Percentiles rank a stretch among this genome's conserved stretches.
Conservation (phyloP, 768 basidiomycete species). For the Pulveroboletus ravenelii region DNA sequence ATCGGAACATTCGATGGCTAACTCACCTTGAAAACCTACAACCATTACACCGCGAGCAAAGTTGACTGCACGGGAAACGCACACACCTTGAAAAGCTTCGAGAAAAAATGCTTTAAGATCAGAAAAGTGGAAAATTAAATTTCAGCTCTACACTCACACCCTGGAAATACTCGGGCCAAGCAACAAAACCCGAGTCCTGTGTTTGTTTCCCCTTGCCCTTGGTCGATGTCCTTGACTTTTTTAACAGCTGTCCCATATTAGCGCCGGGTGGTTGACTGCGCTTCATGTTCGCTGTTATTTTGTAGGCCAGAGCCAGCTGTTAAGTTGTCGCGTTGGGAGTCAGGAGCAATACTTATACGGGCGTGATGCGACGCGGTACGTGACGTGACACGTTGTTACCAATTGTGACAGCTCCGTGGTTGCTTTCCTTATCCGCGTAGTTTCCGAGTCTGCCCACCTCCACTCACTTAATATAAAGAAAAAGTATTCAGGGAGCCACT, state of each 20-base stretch:
- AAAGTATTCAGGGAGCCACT: no score
- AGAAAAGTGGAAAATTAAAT: neutral
- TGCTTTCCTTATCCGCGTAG: no score
- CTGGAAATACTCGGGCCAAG: conserved; percentile 66
- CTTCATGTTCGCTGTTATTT: conserved; percentile 6
- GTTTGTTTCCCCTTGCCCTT: conserved; percentile 19
- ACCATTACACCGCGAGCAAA: neutral
- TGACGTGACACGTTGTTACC: conserved; percentile 12
- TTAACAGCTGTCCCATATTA: neutral
- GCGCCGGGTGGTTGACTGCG: conserved; percentile 6
- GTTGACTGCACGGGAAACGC: rapidly evolving
- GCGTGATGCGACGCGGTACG: conserved; percentile 20
- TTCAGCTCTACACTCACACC: conserved; percentile 30
- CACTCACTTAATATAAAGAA: no score
- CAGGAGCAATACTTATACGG: neutral
- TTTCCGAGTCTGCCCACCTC: no score
- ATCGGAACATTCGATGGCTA: neutral
- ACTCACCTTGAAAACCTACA: conserved; percentile 43
- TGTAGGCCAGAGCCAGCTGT: neutral
- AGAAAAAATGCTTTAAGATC: conserved; percentile 1
- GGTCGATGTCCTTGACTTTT: conserved; percentile 13
- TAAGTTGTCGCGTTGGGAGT: neutral
- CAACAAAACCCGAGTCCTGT: conserved; percentile 1
- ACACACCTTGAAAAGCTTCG: conserved; percentile 58
- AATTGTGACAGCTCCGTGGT: no score